phyloP scores from a whole-genome alignment of 805 yeast genomes.

The Wickerhamomyces kurtzmanii region DNA sequence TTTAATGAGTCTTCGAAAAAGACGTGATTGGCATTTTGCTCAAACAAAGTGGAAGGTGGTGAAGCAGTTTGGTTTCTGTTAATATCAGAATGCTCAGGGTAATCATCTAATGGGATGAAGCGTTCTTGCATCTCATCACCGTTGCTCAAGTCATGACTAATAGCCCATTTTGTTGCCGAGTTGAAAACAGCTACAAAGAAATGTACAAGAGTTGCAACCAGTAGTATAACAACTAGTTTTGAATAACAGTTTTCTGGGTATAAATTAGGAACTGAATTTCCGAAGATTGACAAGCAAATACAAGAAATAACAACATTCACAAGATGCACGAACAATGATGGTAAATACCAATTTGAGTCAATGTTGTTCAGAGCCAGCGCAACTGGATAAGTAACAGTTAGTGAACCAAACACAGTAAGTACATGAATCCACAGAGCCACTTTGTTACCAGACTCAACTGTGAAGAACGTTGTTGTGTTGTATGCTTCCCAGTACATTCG shows the following conservation, averaged over 20 bases:
- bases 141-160: conserved; percentile 16
- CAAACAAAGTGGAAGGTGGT: conserved; percentile 24
- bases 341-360: conserved; percentile 47
- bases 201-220: conserved; percentile 44
- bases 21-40: background rate
- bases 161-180: conserved; percentile 33
- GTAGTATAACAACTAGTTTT: conserved; percentile 51
- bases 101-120: conserved; percentile 19
- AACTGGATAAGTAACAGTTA: conserved; percentile 57
- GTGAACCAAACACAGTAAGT: conserved; percentile 28
- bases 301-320: conserved; percentile 27
- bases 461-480: conserved; percentile 69
- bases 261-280: conserved; percentile 50
- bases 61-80: conserved; percentile 15
- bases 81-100: conserved; percentile 7
- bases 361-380: conserved; percentile 55
- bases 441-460: conserved; percentile 37
- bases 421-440: conserved; percentile 48
- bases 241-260: conserved; percentile 74
- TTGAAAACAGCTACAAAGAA: conserved; percentile 41
- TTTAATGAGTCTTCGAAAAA: too few relatives aligned
- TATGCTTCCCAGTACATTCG: conserved; percentile 68
- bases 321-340: conserved; percentile 42
- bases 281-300: too few relatives aligned
- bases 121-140: conserved; percentile 9